Conservation (phyloP, 176 grass and related monocot genomes). For the Zoysia pacifica region DNA sequence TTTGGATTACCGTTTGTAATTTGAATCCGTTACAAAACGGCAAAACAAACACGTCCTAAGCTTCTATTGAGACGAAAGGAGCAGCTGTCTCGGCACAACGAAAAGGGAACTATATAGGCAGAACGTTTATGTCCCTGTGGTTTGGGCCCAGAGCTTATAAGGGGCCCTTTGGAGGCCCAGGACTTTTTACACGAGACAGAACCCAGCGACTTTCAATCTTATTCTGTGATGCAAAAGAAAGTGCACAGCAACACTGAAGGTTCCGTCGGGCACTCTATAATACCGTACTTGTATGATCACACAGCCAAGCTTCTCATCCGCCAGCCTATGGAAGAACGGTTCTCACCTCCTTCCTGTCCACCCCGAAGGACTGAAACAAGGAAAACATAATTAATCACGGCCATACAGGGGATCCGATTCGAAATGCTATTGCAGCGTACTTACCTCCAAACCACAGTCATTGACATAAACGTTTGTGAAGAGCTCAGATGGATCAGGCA, state of each 20-base stretch:
- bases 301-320: not conserved
- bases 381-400: not conserved
- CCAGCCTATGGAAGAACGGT: slow-evolving; percentile 70
- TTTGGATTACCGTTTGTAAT: no score
- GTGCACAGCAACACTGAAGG: not conserved
- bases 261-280: no score
- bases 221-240: not conserved
- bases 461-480: slow-evolving; percentile 85
- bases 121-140: no score
- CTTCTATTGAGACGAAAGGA: no score
- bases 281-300: not conserved
- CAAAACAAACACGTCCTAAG: no score
- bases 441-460: slow-evolving; percentile 82
- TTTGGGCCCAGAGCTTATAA: not conserved
- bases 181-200: not conserved
- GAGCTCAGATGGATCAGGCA: slow-evolving; percentile 80
- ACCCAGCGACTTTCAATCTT: slow-evolving; percentile 1
- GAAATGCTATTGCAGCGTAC: not conserved
- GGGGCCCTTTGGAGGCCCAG: no score
- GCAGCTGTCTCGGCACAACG: no score
- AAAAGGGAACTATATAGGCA: no score
- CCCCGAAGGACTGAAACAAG: slow-evolving; percentile 64
- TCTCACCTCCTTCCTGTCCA: slow-evolving; percentile 84
- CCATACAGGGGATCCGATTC: not conserved
- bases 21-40: no score